Evolutionary conservation across 805 yeast genomes (phyloP).

Genomic region (Hanseniaspora clermontiae): DNA sequence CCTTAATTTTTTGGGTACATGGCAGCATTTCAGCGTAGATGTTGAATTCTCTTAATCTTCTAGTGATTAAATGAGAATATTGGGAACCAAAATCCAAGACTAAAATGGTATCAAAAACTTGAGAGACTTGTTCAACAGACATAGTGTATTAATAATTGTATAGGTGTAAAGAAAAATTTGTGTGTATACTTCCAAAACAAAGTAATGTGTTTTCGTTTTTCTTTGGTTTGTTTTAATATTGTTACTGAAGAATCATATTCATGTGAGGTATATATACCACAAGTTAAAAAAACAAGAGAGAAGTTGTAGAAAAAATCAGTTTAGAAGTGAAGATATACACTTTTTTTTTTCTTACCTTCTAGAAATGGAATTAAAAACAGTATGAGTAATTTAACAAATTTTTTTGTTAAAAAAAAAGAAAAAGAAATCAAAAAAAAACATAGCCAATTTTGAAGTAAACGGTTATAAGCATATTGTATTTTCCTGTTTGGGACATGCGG

Average conservation of each 20-base stretch:
- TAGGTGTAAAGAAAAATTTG: neutral
- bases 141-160: constrained; percentile 1
- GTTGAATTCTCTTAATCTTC: constrained; percentile 95
- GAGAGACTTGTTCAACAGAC: constrained; percentile 49
- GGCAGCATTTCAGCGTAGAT: constrained; percentile 99
- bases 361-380: neutral
- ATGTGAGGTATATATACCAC: no score
- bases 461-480: neutral
- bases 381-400: neutral
- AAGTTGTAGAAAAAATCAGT: neutral
- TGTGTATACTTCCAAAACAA: neutral
- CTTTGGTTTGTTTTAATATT: neutral
- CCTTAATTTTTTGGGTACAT: constrained; percentile 92
- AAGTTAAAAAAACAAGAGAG: no score
- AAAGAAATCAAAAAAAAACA: neutral
- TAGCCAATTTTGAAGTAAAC: no score
- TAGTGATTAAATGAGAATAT: constrained; percentile 89
- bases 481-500: neutral
- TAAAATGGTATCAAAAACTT: constrained; percentile 88
- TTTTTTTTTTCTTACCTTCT: neutral
- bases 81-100: constrained; percentile 98
- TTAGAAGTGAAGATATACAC: neutral
- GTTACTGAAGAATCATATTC: neutral
- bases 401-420: neutral
- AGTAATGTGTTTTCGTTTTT: neutral